Evolutionary conservation across 306 rosid genomes (phyloP), one percentile per base, ranked within the genome.

Genomic region (Myrica gale): DNA sequence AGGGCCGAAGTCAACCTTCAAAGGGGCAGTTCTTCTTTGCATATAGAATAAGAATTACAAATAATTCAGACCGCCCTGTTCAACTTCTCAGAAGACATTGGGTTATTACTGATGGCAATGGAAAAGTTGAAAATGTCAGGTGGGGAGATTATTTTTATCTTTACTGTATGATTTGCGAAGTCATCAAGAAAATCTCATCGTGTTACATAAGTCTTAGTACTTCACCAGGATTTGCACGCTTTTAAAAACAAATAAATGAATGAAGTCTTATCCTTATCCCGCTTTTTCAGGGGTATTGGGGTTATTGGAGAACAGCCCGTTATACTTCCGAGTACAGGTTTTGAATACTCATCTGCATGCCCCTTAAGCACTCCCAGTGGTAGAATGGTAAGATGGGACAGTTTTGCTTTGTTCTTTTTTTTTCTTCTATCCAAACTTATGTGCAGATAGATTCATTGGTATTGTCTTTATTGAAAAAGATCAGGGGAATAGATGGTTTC

Each of bases 231-330:
- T 61, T 58, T 48, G 65, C 37, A 23, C 17, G 13, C 65, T 12
- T 23, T 32, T 32, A 2, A 10, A 23, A 26, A 58, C 4, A 58
- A 23, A 23, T 9, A 58, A 57, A 10, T 58, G 10, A 9, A 23
- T 58, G 37, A 32, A 32, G 37, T 82, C 1, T 48, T 46, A 53
- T 56, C 50, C 55, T 37, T 57, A 60, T 76, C 58, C 70, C 42
- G 2, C 45, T 63, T 21, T 17, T 84, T 45, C 81, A 95, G 98
- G 99, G 99, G 99, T 9, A 82, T 83, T 52, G 99, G 99, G 71
- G 99, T 95, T 81, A 90, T 95, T 13, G 99, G 99, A 76, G 96
- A 95, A 78, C 98, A 92, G 81, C 99, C 99, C 10, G 91, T 91
- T 51, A 86, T 95, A 78, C 97, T 89, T 87, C 99, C 99, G 12